Conservation (phyloP, 345 rosid genomes). For the Dipteronia sinensis region DNA sequence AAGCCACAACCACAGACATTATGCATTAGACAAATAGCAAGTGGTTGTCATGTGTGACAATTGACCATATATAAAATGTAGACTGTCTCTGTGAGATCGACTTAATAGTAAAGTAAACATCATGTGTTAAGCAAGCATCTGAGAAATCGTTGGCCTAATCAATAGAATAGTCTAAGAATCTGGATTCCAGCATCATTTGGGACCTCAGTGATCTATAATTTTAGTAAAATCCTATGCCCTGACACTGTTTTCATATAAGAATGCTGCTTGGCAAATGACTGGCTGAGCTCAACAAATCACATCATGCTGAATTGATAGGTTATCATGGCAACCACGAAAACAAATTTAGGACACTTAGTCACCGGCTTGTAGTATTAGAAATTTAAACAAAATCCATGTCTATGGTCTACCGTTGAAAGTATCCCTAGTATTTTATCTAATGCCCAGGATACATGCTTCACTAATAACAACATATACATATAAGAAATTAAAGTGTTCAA, state of each 20-base stretch:
- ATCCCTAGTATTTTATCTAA: neutral
- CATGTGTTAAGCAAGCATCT: neutral
- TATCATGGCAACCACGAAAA: neutral
- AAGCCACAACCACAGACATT: constrained; percentile 1
- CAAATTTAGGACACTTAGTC: neutral
- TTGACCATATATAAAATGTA: neutral
- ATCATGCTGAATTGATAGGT: neutral
- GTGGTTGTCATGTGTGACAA: neutral
- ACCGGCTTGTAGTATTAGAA: neutral
- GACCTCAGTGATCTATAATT: neutral
- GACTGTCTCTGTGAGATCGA: neutral
- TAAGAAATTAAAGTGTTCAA: neutral
- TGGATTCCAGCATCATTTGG: neutral
- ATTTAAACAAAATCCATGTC: neutral
- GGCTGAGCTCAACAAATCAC: neutral
- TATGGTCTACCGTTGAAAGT: neutral
- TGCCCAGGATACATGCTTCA: neutral
- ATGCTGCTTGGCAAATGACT: neutral
- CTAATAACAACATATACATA: neutral
- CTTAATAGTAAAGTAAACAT: neutral
- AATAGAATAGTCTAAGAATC: neutral
- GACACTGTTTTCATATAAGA: no score
- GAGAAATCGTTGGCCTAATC: neutral
- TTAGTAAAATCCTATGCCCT: no score
- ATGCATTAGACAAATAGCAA: constrained; percentile 4